Evolutionary conservation across 495 filamentous ascomycete species (phyloP).

Genomic region (Emericellopsis terricola): DNA sequence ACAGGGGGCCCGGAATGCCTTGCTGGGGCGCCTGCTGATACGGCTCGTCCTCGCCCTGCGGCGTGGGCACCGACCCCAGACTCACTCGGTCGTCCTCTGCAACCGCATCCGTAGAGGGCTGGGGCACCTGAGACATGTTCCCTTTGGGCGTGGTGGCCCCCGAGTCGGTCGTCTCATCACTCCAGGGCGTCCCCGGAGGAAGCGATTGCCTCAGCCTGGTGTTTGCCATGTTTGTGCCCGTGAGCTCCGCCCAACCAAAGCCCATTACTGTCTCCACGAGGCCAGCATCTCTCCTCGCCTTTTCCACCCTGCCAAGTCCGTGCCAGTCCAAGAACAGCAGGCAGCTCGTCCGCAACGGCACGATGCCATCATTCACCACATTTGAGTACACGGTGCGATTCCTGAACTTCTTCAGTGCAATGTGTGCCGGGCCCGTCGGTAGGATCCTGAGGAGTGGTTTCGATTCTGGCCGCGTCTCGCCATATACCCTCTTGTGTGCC

Average conservation of each 20-base stretch:
- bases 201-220: constrained; percentile 10
- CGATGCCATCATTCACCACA: constrained; percentile 96
- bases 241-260: constrained; percentile 92
- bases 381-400: constrained; percentile 93
- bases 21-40: constrained; percentile 12
- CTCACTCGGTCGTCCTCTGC: constrained; percentile 34
- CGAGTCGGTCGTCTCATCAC: constrained; percentile 10
- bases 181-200: too few species aligned
- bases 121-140: constrained; percentile 33
- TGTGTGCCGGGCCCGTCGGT: constrained; percentile 83
- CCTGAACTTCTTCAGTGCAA: constrained; percentile 67
- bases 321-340: constrained; percentile 96
- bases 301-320: constrained; percentile 81
- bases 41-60: constrained; percentile 7
- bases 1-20: constrained; percentile 25
- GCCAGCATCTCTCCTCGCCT: constrained; percentile 80
- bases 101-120: constrained; percentile 34
- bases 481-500: constrained; percentile 42
- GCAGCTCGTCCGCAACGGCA: constrained; percentile 85
- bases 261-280: constrained; percentile 79
- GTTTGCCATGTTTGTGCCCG: constrained; percentile 42
- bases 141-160: constrained; percentile 1
- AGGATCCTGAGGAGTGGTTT: constrained; percentile 85
- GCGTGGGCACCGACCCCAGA: constrained; percentile 16
- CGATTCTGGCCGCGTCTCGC: constrained; percentile 50